phyloP scores from a whole-genome alignment of 306 rosid species.

The Adenanthera pavonina region DNA sequence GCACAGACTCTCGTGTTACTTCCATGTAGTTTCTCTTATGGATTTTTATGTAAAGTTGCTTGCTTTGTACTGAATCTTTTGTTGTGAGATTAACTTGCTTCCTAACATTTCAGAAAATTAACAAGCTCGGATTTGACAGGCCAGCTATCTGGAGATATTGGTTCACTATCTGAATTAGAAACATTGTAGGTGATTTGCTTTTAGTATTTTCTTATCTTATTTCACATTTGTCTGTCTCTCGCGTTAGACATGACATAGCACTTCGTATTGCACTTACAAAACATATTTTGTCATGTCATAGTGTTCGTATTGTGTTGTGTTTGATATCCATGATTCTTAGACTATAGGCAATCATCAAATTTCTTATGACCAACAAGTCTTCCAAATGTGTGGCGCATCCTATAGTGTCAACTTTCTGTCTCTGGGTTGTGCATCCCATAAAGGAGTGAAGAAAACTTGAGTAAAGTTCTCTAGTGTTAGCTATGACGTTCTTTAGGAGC shows the following conservation, averaged over 20 bases:
- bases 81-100: constrained; percentile 28
- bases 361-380: not conserved
- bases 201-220: not conserved
- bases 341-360: not conserved
- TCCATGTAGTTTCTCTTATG: constrained; percentile 46
- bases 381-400: not conserved
- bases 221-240: not conserved
- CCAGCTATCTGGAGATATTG: constrained; percentile 56
- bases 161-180: constrained; percentile 51
- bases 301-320: not conserved
- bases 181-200: constrained; percentile 52
- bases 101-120: constrained; percentile 51
- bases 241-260: not conserved
- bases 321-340: constrained; percentile 4
- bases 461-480: no score
- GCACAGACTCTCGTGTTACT: constrained; percentile 41
- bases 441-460: no score
- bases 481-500: no score
- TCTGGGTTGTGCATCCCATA: not conserved
- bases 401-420: not conserved
- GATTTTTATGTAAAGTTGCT: constrained; percentile 23
- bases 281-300: not conserved
- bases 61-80: constrained; percentile 26
- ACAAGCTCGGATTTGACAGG: constrained; percentile 57
- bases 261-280: not conserved